Evolutionary conservation across 2,329 filamentous ascomycete genomes (phyloP).

Genomic region (Penicillium sp.): DNA sequence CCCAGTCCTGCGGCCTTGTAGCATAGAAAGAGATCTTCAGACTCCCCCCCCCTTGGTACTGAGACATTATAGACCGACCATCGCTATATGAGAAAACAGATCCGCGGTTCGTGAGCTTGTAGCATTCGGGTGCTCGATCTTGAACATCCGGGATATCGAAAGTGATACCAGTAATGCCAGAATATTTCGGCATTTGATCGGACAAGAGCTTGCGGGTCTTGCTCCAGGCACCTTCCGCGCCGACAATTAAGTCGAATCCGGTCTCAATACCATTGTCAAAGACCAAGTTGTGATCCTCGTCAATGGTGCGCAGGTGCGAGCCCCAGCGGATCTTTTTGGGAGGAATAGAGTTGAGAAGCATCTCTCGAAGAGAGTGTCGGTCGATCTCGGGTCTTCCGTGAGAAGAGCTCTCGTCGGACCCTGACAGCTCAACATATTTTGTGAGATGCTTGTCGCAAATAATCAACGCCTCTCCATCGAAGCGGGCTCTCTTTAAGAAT

Average conservation of each 20-base stretch:
- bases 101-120: conserved; percentile 14
- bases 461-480: conserved; percentile 18
- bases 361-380: conserved; percentile 22
- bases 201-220: conserved; percentile 29
- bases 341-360: conserved; percentile 28
- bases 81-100: conserved; percentile 27
- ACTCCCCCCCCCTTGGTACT: conserved; percentile 23
- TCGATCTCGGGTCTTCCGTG: conserved; percentile 31
- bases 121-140: conserved; percentile 17
- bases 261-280: conserved; percentile 17
- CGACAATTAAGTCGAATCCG: conserved; percentile 30
- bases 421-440: conserved; percentile 12
- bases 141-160: conserved; percentile 24
- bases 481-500: conserved; percentile 27
- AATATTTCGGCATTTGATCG: conserved; percentile 22
- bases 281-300: conserved; percentile 8
- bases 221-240: conserved; percentile 32
- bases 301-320: conserved; percentile 22
- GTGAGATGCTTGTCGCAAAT: conserved; percentile 22
- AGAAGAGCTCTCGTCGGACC: conserved; percentile 14
- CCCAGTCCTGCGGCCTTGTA: conserved; percentile 10
- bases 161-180: conserved; percentile 19
- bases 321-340: conserved; percentile 26
- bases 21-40: conserved; percentile 11
- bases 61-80: conserved; percentile 26